phyloP scores from a whole-genome alignment of 108 stramenopile species.

The Pseudonitzschia multistriata region DNA sequence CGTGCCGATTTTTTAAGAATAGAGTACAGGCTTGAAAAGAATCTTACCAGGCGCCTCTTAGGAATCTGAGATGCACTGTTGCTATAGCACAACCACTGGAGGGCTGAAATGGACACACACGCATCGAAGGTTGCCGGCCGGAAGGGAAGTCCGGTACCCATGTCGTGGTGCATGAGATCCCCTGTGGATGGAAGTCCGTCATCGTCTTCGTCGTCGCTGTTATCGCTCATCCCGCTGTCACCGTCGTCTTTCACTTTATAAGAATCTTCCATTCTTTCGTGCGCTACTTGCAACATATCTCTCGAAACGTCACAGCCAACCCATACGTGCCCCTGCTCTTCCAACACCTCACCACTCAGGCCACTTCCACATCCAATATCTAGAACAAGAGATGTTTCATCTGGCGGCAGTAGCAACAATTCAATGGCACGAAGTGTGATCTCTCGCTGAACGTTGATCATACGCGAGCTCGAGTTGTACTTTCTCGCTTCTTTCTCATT shows the following conservation, averaged over 20 bases:
- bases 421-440: conserved; percentile 97
- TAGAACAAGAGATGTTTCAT: conserved; percentile 69
- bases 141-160: conserved; percentile 99
- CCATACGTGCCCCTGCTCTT: conserved; percentile 96
- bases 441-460: conserved; percentile 94
- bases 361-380: conserved; percentile 98
- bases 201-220: conserved; percentile 37
- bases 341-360: conserved; percentile 90
- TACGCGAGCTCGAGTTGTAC: conserved; percentile 93
- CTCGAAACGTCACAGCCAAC: conserved; percentile 93
- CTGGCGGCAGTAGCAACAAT: conserved; percentile 74
- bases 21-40: conserved; percentile 94
- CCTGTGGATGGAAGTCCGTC: conserved; percentile 55
- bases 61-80: conserved; percentile 87
- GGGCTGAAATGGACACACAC: conserved; percentile 96
- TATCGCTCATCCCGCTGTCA: conserved; percentile 32
- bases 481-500: conserved; percentile 93
- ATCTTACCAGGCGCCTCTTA: conserved; percentile 84
- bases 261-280: conserved; percentile 78
- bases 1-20: conserved; percentile 89
- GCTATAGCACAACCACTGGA: conserved; percentile 99
- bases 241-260: conserved; percentile 26
- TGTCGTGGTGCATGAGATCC: conserved; percentile 91
- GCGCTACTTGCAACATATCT: conserved; percentile 97
- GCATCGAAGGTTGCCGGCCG: conserved; percentile 98